Evolutionary conservation across 2,329 filamentous ascomycete species (phyloP).

Genomic region (Chaetomiaceae sp.): DNA sequence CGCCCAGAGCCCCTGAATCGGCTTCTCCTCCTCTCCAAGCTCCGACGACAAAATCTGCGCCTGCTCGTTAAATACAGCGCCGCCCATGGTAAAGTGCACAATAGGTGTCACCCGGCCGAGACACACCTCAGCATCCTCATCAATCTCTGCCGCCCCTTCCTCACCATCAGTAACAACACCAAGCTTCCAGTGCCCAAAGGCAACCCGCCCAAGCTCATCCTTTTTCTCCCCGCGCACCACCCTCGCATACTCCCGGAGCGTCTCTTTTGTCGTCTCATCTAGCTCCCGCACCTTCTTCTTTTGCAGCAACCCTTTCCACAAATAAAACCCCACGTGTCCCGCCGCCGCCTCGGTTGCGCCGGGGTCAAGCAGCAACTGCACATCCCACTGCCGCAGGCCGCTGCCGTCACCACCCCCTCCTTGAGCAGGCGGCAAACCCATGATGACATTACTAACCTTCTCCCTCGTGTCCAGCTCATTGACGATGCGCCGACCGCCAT

Average conservation of each 20-base stretch:
- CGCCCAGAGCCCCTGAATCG: slow-evolving; percentile 55
- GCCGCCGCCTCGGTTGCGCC: slow-evolving; percentile 49
- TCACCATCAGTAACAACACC: slow-evolving; percentile 37
- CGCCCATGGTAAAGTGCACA: slow-evolving; percentile 65
- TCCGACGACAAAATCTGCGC: slow-evolving; percentile 46
- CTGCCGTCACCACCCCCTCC: slow-evolving; percentile 25
- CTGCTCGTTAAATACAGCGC: slow-evolving; percentile 52
- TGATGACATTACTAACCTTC: slow-evolving; percentile 50
- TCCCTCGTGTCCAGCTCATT: slow-evolving; percentile 60
- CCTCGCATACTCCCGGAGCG: slow-evolving; percentile 47
- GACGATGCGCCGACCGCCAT: slow-evolving; percentile 50
- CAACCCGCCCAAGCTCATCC: slow-evolving; percentile 45
- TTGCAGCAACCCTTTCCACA: slow-evolving; percentile 56
- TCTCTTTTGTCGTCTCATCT: slow-evolving; percentile 34
- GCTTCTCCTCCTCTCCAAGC: slow-evolving; percentile 32
- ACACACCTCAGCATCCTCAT: slow-evolving; percentile 47
- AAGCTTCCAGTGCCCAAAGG: slow-evolving; percentile 54
- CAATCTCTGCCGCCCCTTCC: slow-evolving; percentile 33
- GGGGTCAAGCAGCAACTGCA: slow-evolving; percentile 56
- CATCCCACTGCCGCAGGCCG: slow-evolving; percentile 50
- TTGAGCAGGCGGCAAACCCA: slow-evolving; percentile 33
- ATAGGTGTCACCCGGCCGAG: slow-evolving; percentile 59
- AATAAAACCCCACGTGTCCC: slow-evolving; percentile 58
- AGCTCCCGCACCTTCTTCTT: slow-evolving; percentile 53
- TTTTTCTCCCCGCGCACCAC: slow-evolving; percentile 37